A percentile compares a stretch with the other conserved stretches of the same genome.
These are phyloP conservation scores for Stagonosporopsis cucurbitacearum DNA, from an alignment of 2,329 filamentous ascomycete species.

Conservation along the genomic window DNA sequence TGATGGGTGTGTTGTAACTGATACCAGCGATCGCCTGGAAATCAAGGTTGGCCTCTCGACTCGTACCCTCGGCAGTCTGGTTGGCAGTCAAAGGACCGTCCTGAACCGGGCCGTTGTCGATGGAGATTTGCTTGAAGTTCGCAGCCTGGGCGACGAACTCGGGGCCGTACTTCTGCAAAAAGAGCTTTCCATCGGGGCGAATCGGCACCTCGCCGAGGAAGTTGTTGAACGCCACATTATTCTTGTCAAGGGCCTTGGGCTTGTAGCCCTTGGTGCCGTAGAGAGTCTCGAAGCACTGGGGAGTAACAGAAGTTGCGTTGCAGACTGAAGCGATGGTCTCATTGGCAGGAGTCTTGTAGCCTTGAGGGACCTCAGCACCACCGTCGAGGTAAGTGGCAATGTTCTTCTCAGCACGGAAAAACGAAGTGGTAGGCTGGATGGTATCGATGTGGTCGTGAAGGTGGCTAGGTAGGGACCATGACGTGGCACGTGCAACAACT, in stretches of 20 bases:
- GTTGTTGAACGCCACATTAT: conserved; percentile 57
- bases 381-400: conserved; percentile 36
- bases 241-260: conserved; percentile 52
- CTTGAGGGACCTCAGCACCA: conserved; percentile 30
- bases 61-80: conserved; percentile 40
- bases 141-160: conserved; percentile 55
- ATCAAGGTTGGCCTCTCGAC: conserved; percentile 69
- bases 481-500: conserved; percentile 58
- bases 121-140: conserved; percentile 63
- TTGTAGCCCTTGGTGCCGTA: conserved; percentile 63
- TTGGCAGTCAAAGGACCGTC: conserved; percentile 50
- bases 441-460: conserved; percentile 65
- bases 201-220: conserved; percentile 59
- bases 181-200: conserved; percentile 63
- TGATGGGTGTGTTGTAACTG: conserved; percentile 61
- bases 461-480: conserved; percentile 65
- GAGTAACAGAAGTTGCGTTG: conserved; percentile 60
- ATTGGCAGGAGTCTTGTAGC: conserved; percentile 40
- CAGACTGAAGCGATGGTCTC: conserved; percentile 52
- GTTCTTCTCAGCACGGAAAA: conserved; percentile 49
- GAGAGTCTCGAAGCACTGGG: conserved; percentile 60
- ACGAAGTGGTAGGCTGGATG: conserved; percentile 67
- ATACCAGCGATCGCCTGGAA: conserved; percentile 66
- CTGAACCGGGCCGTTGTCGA: conserved; percentile 62
- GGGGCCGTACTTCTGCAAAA: conserved; percentile 62